These are phyloP conservation scores for Ricinus communis DNA, from an alignment of 345 rosid species.

Conservation along the genomic window DNA sequence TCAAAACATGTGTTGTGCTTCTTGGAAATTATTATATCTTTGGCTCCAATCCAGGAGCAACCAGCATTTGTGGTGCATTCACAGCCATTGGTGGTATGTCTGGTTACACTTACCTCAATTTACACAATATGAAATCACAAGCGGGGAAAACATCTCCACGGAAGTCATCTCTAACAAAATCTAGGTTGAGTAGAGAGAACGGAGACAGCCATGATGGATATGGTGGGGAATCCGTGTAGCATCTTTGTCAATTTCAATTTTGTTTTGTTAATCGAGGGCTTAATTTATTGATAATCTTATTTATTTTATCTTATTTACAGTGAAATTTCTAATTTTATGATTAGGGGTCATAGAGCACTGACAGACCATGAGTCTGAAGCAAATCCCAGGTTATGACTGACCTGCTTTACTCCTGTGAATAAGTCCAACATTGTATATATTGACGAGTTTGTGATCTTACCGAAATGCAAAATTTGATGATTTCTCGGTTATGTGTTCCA, in stretches of 20 bases:
- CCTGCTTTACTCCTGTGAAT: not conserved
- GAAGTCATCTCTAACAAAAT: conserved; percentile 37
- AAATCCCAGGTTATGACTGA: not conserved
- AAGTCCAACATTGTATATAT: not conserved
- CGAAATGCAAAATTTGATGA: no score
- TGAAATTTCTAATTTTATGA: conserved; percentile 9
- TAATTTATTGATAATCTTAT: no score
- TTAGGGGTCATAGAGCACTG: not conserved
- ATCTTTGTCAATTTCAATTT: not conserved
- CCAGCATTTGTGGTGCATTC: conserved; percentile 61
- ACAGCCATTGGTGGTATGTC: conserved; percentile 71
- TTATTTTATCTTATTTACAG: not conserved
- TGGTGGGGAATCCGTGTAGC: conserved; percentile 28
- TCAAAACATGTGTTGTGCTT: conserved; percentile 71
- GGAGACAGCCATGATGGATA: conserved; percentile 35
- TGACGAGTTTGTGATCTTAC: no score
- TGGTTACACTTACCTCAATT: conserved; percentile 53
- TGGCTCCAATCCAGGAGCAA: conserved; percentile 60
- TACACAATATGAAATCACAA: conserved; percentile 35
- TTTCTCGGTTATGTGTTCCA: no score
- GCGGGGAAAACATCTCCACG: conserved; percentile 36
- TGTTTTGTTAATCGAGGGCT: not conserved
- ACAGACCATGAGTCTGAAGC: not conserved
- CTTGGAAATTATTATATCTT: conserved; percentile 62
- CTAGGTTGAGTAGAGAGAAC: conserved; percentile 50